phyloP scores from a whole-genome alignment of 495 filamentous ascomycete genomes.

The Tuber calosporum region DNA sequence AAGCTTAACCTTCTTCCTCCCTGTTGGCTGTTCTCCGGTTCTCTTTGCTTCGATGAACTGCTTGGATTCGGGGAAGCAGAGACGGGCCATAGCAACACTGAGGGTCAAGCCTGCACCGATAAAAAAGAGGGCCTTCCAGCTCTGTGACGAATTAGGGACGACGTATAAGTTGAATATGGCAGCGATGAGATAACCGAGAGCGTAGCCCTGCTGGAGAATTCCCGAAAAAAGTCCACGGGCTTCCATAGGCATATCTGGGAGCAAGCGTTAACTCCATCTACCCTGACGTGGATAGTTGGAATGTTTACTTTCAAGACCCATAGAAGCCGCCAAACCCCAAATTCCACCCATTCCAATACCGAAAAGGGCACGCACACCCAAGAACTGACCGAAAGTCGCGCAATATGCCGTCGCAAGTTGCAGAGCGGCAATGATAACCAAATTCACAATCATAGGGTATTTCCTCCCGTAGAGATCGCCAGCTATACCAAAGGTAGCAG shows the following conservation, averaged over 20 bases:
- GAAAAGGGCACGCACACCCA: conserved; percentile 59
- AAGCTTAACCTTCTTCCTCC: conserved; percentile 41
- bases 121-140: conserved; percentile 43
- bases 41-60: conserved; percentile 61
- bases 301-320: conserved; percentile 61
- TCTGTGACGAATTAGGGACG: conserved; percentile 40
- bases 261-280: not conserved
- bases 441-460: conserved; percentile 71
- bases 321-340: conserved; percentile 73
- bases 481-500: conserved; percentile 62
- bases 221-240: conserved; percentile 70
- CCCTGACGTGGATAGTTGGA: not conserved
- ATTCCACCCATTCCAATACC: conserved; percentile 80
- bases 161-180: conserved; percentile 63
- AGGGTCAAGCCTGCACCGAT: conserved; percentile 59
- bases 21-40: conserved; percentile 43
- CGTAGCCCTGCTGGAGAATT: conserved; percentile 70
- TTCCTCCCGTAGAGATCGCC: conserved; percentile 71
- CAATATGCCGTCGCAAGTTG: conserved; percentile 70
- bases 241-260: conserved; percentile 43
- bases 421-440: conserved; percentile 53
- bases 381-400: conserved; percentile 58
- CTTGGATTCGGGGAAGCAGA: conserved; percentile 61
- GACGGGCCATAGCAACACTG: conserved; percentile 56
- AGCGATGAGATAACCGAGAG: conserved; percentile 66